Conservation (phyloP, 768 basidiomycete genomes). For the Dendrothele bispora region DNA sequence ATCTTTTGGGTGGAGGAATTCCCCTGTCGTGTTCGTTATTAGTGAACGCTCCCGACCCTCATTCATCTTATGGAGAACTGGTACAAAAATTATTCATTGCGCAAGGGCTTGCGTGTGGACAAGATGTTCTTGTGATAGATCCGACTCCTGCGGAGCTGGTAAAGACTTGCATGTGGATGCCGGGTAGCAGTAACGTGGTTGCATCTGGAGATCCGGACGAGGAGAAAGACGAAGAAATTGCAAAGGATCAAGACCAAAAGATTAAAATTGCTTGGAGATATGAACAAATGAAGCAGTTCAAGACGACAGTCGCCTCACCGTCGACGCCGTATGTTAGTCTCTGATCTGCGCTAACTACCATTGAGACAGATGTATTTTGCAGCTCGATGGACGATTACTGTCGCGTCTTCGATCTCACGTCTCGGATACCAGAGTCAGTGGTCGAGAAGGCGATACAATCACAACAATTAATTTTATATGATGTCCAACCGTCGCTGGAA, state of each 20-base stretch:
- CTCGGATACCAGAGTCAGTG: conserved; percentile 51
- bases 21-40: conserved; percentile 78
- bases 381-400: conserved; percentile 66
- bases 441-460: conserved; percentile 43
- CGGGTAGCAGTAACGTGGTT: conserved; percentile 17
- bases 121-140: conserved; percentile 68
- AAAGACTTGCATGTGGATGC: conserved; percentile 81
- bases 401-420: conserved; percentile 70
- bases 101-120: conserved; percentile 77
- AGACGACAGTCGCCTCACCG: conserved; percentile 67
- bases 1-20: conserved; percentile 89
- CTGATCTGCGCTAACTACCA: background rate
- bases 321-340: conserved; percentile 47
- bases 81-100: conserved; percentile 87
- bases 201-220: conserved; percentile 7
- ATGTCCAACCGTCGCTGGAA: conserved; percentile 20
- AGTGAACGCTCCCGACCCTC: conserved; percentile 79
- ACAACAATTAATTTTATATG: conserved; percentile 36
- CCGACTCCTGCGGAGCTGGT: conserved; percentile 48
- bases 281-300: conserved; percentile 88
- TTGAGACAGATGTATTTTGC: background rate
- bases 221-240: conserved; percentile 34
- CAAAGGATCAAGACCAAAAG: conserved; percentile 49
- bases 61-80: conserved; percentile 83
- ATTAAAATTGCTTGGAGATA: conserved; percentile 99